Percentiles rank a stretch among this genome's conserved stretches.
Evolutionary conservation across 495 filamentous ascomycete genomes (phyloP).

Genomic region (Cudoniella acicularis): DNA sequence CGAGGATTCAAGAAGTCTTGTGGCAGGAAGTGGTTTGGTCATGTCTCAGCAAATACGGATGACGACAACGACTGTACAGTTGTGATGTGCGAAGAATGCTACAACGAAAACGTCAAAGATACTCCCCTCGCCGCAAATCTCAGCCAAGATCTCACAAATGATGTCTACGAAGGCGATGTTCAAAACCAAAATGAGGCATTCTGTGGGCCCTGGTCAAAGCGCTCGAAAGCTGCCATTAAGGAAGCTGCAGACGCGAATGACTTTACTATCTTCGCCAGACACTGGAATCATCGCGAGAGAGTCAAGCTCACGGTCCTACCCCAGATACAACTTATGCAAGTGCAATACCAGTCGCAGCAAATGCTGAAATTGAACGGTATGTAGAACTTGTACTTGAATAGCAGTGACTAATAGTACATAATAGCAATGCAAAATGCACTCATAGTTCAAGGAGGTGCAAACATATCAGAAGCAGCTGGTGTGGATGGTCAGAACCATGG

Average conservation of each 20-base stretch:
- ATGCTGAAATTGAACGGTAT: background rate
- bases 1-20: constrained; percentile 4
- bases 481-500: background rate
- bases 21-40: constrained; percentile 13
- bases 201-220: constrained; percentile 13
- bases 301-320: background rate
- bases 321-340: background rate
- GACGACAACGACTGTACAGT: constrained; percentile 9
- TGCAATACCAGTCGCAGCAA: background rate
- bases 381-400: background rate
- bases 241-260: background rate
- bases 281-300: constrained; percentile 12
- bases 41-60: background rate
- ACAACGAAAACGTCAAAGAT: background rate
- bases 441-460: background rate
- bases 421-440: background rate
- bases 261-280: constrained; percentile 6
- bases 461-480: background rate
- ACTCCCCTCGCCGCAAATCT: background rate
- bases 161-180: constrained; percentile 1
- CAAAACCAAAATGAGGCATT: background rate
- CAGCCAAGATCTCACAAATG: constrained; percentile 9
- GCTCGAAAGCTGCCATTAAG: background rate
- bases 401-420: background rate
- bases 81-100: constrained; percentile 21